Evolutionary conservation across 2,329 filamentous ascomycete species (phyloP).

Genomic region (Alternaria sp.): DNA sequence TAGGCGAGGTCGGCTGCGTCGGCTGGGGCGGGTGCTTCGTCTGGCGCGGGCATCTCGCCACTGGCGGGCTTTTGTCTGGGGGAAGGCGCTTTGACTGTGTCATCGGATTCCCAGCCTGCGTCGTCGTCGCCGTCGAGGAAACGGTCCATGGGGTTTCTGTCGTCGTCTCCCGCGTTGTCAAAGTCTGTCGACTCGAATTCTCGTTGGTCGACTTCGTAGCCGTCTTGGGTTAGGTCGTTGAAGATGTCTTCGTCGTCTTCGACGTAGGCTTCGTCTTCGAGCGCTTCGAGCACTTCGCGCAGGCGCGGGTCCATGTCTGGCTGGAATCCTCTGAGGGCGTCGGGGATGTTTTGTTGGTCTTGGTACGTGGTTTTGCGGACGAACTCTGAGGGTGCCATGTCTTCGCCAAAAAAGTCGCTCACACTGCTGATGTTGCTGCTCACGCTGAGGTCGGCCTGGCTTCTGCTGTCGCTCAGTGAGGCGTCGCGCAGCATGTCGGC

Average conservation of each 20-base stretch:
- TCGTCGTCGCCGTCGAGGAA: constrained; percentile 67
- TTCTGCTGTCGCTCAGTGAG: constrained; percentile 53
- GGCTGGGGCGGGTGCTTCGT: constrained; percentile 46
- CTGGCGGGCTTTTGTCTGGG: constrained; percentile 37
- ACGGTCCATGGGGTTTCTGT: constrained; percentile 53
- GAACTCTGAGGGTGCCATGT: constrained; percentile 82
- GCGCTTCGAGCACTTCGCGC: constrained; percentile 87
- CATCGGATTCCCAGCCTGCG: constrained; percentile 94
- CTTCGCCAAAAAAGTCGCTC: constrained; percentile 72
- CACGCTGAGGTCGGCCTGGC: constrained; percentile 55
- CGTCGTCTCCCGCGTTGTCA: constrained; percentile 25
- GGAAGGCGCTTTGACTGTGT: constrained; percentile 73
- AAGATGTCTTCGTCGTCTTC: constrained; percentile 88
- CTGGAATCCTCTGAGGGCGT: constrained; percentile 91
- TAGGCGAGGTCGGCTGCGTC: constrained; percentile 74
- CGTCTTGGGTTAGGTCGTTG: constrained; percentile 72
- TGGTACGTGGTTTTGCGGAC: constrained; percentile 82
- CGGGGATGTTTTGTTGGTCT: constrained; percentile 90
- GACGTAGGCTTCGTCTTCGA: constrained; percentile 96
- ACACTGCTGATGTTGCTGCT: constrained; percentile 53
- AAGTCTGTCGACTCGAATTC: constrained; percentile 75
- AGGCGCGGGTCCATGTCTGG: constrained; percentile 97
- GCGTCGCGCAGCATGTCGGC: constrained; percentile 78
- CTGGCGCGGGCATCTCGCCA: constrained; percentile 46
- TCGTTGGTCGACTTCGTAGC: constrained; percentile 76